Base-by-base conservation (phyloP, 805 yeast species). In the Torulaspora microellipsoides region DNA sequence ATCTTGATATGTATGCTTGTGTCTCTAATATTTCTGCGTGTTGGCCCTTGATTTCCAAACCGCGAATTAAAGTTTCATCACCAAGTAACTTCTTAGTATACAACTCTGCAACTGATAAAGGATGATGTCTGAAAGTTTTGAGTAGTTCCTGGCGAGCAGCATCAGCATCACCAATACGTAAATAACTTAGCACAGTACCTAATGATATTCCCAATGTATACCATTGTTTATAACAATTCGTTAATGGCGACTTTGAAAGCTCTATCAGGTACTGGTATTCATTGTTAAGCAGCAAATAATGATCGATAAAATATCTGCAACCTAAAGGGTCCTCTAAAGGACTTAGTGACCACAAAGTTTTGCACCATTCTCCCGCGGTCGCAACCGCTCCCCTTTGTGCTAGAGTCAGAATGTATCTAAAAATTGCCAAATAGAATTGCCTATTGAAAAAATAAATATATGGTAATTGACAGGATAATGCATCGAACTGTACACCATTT, bases 271-370 rank as follows among this genome's bases (percentile, higher is more conserved):
- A 87, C 45, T 77, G 69, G 56, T 73, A 78, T 48, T 86, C 86
- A 27, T 74, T 80, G 30, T 85, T 70, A 64, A 78, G 67, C 3
- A 85, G 66, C 3, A 91, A 81, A 57, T 85, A 88, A 56, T 76
- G 81, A 59, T 89, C 96, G 52, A 89, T 80, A 60, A 87, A 85
- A 56, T 83, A 82, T 49, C 95, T 73, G 10, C 83, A 88, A 15
- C 95, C 95, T 40, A 82, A 68, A 1, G 95, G 95, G 67, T 89
- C 96, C 44, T 83, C 85, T 2, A 80, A 73, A 1, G 95, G 95
- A 29, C 78, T 71, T 27, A 89, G 66, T 2, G 89, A 77, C 49
- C 85, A 68, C 38, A 88, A 67, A 5, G 82, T 69, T 59, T 85
- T 87, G 54, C 85, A 77, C 68, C 82, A 88, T 33, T 79, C 77